phyloP scores from a whole-genome alignment of 2,329 filamentous ascomycete genomes.

The Xylaria sp. region DNA sequence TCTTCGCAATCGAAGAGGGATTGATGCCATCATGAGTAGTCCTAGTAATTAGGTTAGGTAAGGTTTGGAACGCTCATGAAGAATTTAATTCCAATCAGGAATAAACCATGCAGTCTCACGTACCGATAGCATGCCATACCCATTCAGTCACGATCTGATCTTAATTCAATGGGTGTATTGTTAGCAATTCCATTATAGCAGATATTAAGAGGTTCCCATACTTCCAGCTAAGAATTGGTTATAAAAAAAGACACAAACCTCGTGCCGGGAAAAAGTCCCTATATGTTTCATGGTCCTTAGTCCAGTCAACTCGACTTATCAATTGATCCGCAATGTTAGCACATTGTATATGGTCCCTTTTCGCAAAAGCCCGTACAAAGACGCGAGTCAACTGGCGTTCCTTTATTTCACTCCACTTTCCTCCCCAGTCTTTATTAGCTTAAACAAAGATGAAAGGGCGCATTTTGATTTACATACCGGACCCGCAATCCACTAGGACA shows the following conservation, averaged over 20 bases:
- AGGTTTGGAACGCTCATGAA: background rate
- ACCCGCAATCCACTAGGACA: background rate
- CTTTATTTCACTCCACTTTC: background rate
- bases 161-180: background rate
- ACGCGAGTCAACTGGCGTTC: background rate
- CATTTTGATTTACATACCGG: background rate
- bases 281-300: background rate
- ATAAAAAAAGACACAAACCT: background rate
- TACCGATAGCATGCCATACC: constrained; percentile 8
- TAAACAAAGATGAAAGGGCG: background rate
- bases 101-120: background rate
- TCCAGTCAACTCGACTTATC: background rate
- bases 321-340: background rate
- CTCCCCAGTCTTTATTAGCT: background rate
- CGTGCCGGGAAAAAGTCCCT: background rate
- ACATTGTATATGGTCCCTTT: background rate
- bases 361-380: background rate
- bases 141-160: background rate
- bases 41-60: constrained; percentile 4
- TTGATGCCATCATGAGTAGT: constrained; percentile 22
- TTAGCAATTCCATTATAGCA: background rate
- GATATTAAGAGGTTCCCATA: background rate
- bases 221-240: background rate
- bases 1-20: background rate
- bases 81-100: background rate